A percentile compares a stretch with the other conserved stretches of the same genome.
phyloP scores from a whole-genome alignment of 2,329 filamentous ascomycete species.

The Paradendryphiella salina region DNA sequence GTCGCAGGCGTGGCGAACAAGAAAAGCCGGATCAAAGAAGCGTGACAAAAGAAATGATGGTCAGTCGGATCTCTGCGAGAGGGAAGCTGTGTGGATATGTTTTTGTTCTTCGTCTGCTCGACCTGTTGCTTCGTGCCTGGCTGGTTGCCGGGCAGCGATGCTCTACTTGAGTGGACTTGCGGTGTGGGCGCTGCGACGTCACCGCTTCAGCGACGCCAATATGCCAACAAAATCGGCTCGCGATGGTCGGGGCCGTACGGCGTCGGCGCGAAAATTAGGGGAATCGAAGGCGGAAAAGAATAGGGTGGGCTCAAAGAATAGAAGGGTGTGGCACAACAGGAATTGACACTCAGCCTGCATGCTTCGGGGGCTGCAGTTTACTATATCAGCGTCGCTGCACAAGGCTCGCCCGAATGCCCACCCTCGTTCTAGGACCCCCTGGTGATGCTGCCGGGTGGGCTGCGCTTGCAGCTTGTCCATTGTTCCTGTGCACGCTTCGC shows the following conservation, averaged over 20 bases:
- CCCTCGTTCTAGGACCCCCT: conserved; percentile 5
- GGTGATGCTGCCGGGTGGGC: neutral
- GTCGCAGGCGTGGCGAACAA: conserved; percentile 19
- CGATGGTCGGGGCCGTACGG: conserved; percentile 3
- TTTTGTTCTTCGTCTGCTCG: neutral
- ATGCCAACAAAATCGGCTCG: conserved; percentile 6
- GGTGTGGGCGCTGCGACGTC: conserved; percentile 28
- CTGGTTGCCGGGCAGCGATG: conserved; percentile 20
- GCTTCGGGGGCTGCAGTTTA: conserved; percentile 8
- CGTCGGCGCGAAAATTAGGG: neutral
- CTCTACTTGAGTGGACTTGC: conserved; percentile 15
- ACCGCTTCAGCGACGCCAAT: conserved; percentile 18
- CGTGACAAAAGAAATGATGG: conserved; percentile 15
- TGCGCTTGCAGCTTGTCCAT: neutral
- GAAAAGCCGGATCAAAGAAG: conserved; percentile 12
- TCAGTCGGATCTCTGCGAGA: neutral
- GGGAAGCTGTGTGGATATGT: conserved; percentile 18
- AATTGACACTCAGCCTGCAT: conserved; percentile 8
- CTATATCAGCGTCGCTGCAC: conserved; percentile 19
- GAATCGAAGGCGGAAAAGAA: neutral
- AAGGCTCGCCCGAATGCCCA: conserved; percentile 1
- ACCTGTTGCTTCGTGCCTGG: conserved; percentile 1
- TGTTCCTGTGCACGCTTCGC: no score
- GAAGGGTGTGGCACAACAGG: neutral
- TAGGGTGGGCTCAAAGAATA: conserved; percentile 1